Percentiles rank a stretch among this genome's conserved stretches.
Conservation (phyloP, 2,329 filamentous ascomycete species). For the Aspergillus sp. region DNA sequence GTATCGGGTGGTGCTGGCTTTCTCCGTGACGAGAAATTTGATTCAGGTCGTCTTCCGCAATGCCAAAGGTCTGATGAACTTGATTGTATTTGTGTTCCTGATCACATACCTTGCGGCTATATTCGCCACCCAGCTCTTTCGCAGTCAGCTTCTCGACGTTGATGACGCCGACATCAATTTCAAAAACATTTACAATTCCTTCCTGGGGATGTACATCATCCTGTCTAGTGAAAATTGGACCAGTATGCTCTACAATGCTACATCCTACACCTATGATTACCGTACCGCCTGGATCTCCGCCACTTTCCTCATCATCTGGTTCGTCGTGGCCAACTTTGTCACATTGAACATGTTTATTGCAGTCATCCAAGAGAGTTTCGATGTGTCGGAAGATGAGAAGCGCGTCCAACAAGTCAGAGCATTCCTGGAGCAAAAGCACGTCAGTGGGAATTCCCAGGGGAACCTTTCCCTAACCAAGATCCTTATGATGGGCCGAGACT, state of each 20-base stretch:
- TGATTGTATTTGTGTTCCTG: constrained; percentile 94
- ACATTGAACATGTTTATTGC: constrained; percentile 99
- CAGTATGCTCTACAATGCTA: constrained; percentile 76
- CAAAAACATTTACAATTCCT: constrained; percentile 89
- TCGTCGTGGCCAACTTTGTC: constrained; percentile 92
- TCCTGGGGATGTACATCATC: constrained; percentile 96
- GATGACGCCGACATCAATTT: constrained; percentile 72
- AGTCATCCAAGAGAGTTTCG: constrained; percentile 99
- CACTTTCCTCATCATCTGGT: constrained; percentile 90
- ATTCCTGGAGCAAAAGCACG: constrained; percentile 86
- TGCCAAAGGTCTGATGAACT: constrained; percentile 83
- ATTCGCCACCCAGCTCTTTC: constrained; percentile 88
- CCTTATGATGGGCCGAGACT: constrained; percentile 62
- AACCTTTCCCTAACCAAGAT: constrained; percentile 66
- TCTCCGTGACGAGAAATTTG: constrained; percentile 82
- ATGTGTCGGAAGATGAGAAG: constrained; percentile 97
- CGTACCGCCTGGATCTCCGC: constrained; percentile 91
- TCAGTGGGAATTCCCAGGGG: constrained; percentile 65
- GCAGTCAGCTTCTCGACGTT: constrained; percentile 73
- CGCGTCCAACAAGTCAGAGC: constrained; percentile 93
- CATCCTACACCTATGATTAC: constrained; percentile 62
- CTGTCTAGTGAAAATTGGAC: constrained; percentile 98
- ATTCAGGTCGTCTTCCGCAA: constrained; percentile 88
- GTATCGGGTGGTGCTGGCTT: constrained; percentile 86
- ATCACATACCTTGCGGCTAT: constrained; percentile 93